Evolutionary conservation across 768 basidiomycete genomes (phyloP), one percentile per base, ranked within the genome.

Genomic region (Naematelia encephala): DNA sequence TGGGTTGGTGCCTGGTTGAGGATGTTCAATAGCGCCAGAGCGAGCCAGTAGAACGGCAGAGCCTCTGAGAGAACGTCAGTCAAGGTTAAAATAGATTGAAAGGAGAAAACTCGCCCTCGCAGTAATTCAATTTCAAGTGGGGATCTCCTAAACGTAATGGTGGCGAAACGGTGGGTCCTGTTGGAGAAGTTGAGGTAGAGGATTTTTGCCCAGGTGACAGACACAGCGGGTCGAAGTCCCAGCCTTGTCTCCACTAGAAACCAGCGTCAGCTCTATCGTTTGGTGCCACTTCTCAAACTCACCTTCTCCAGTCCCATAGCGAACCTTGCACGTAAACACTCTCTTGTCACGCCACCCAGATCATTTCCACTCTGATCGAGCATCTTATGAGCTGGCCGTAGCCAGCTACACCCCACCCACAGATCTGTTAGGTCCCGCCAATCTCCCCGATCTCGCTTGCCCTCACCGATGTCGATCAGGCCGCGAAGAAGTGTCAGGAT

Each of bases 11-110:
- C 62, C 2, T 51, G 59, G 52, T 70, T 73, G 34, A 80, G 62
- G 14, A 72, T 61, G 60, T 70, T 73, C n/a, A 76, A 57, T 21
- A 80, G 58, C 5, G 75, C 74, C 34, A 73, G 71, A 19, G 73
- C 70, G 23, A 79, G 72, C 79, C 79, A 80, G 60, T 75, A 80
- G 63, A 71, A 78, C 5, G 79, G 79, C 3, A 78, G 65, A n/a
- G 75, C 76, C 57, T 77, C 75, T 72, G 57, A 12, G 30, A 4
- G 16, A 29, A 46, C 0, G 50, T 57, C 64, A 65, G 51, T 26
- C 16, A 12, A 44, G 14, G 60, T n/a, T 26, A 10, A 3, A 43
- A 16, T 21, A 23, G 12, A 27, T 26, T 27, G 27, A 16, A 3
- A 46, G 16, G 23, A 27, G n/a, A 27, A 27, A 44, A 64, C 73